Percentiles rank a stretch among this genome's conserved stretches.
Conservation (phyloP, 768 basidiomycete genomes). For the Suillus clintonianus region DNA sequence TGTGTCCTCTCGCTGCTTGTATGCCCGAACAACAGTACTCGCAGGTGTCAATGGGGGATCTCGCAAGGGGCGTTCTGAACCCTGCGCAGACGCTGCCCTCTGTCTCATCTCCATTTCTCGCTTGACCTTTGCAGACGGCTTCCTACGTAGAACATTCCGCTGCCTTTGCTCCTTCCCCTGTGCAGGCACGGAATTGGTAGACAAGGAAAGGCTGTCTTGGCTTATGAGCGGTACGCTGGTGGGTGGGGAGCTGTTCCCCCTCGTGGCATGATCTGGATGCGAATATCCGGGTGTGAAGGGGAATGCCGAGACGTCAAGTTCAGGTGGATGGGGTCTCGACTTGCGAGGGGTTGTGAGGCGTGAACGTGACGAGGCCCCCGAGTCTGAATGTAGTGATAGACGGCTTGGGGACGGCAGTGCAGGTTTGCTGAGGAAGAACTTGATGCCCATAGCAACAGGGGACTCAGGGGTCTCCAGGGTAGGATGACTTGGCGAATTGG, state of each 20-base stretch:
- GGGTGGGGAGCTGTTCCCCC: neutral
- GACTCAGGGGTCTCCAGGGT: conserved; percentile 1
- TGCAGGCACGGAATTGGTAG: neutral
- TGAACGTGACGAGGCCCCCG: conserved; percentile 11
- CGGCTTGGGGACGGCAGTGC: conserved; percentile 23
- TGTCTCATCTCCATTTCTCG: neutral
- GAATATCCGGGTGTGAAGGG: conserved; percentile 10
- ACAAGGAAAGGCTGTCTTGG: conserved; percentile 12
- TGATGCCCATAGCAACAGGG: conserved; percentile 32
- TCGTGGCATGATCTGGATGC: conserved; percentile 16
- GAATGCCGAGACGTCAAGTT: conserved; percentile 21
- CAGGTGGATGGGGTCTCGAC: conserved; percentile 16
- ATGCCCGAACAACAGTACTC: conserved; percentile 46
- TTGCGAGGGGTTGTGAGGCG: conserved; percentile 15
- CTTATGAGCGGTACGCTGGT: conserved; percentile 5
- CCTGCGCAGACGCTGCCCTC: neutral
- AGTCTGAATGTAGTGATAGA: conserved; percentile 20
- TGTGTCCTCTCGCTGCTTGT: conserved; percentile 36
- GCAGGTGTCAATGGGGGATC: conserved; percentile 43
- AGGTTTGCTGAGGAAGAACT: conserved; percentile 38
- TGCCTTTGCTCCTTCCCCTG: conserved; percentile 17
- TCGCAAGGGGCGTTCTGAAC: neutral
- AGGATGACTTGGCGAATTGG: conserved; percentile 10
- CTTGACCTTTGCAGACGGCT: conserved; percentile 27
- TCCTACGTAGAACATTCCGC: conserved; percentile 35